A percentile compares a stretch with the other conserved stretches of the same genome.
phyloP scores from a whole-genome alignment of 441 rosid species.

The Pelargonium fulgidum region DNA sequence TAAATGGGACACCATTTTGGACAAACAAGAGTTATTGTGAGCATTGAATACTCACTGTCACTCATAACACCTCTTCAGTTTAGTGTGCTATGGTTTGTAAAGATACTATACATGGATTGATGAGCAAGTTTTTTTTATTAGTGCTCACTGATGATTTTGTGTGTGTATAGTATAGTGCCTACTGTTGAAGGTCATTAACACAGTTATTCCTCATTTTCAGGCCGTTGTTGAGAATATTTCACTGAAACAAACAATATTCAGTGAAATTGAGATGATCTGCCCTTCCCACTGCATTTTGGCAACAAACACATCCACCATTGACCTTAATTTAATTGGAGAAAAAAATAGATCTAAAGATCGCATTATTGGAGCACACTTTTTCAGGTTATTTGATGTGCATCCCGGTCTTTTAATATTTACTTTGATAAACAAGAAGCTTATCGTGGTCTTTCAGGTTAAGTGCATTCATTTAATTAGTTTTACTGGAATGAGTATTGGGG shows the following conservation, averaged over 20 bases:
- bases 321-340: conserved; percentile 67
- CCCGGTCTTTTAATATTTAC: background rate
- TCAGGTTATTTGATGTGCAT: conserved; percentile 46
- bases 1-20: background rate
- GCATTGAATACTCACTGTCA: background rate
- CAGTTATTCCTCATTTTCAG: conserved; percentile 40
- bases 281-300: conserved; percentile 88
- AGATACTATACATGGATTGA: background rate
- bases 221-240: conserved; percentile 80
- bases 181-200: conserved; percentile 12
- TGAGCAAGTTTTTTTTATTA: background rate
- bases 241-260: conserved; percentile 77
- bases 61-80: background rate
- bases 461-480: background rate
- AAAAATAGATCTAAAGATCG: conserved; percentile 69
- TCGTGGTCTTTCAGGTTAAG: background rate
- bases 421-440: background rate
- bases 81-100: background rate
- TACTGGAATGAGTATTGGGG: background rate
- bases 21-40: background rate
- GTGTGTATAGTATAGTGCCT: background rate
- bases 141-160: no score
- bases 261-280: conserved; percentile 70
- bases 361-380: conserved; percentile 90
- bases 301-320: conserved; percentile 82